A percentile compares a stretch with the other conserved stretches of the same genome.
These are phyloP conservation scores for Wickerhamomyces pijperi DNA, from an alignment of 805 yeast species.

Conservation along the genomic window DNA sequence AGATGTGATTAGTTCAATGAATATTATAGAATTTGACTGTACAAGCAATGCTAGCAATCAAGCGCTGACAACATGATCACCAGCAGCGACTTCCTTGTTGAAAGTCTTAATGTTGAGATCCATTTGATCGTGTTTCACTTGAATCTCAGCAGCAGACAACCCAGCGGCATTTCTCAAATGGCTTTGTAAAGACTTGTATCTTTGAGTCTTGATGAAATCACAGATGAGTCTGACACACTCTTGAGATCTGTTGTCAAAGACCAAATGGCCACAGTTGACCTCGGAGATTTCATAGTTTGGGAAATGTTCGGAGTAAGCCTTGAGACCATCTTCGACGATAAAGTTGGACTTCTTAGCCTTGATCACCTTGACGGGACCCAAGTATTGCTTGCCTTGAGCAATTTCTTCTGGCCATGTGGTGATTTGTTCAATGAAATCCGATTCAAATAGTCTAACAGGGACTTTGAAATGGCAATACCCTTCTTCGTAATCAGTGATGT, in stretches of 20 bases:
- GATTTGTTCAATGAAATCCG: slow-evolving; percentile 15
- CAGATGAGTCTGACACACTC: slow-evolving; percentile 13
- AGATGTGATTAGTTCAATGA: too few relatives aligned
- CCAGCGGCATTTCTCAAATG: slow-evolving; percentile 5
- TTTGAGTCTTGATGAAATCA: slow-evolving; percentile 17
- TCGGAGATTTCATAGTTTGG: slow-evolving; percentile 17
- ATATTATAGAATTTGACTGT: too few relatives aligned
- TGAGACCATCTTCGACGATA: slow-evolving; percentile 20
- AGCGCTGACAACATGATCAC: neutral
- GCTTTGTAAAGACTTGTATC: slow-evolving; percentile 11
- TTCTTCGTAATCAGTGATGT: slow-evolving; percentile 14
- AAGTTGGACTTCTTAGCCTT: slow-evolving; percentile 29
- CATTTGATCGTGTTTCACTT: neutral
- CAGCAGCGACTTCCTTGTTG: neutral
- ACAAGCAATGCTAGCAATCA: too few relatives aligned
- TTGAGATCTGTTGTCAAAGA: slow-evolving; percentile 28
- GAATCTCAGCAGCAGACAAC: neutral
- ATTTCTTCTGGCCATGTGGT: slow-evolving; percentile 22
- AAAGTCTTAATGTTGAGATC: neutral
- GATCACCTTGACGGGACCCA: slow-evolving; percentile 28
- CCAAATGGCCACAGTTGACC: slow-evolving; percentile 23
- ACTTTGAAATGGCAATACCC: slow-evolving; percentile 20
- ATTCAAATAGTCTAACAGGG: slow-evolving; percentile 19
- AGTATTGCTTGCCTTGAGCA: slow-evolving; percentile 14
- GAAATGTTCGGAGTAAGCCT: slow-evolving; percentile 16